Base-by-base conservation (phyloP, 495 filamentous ascomycete genomes). In the Penicillium alfredii region DNA sequence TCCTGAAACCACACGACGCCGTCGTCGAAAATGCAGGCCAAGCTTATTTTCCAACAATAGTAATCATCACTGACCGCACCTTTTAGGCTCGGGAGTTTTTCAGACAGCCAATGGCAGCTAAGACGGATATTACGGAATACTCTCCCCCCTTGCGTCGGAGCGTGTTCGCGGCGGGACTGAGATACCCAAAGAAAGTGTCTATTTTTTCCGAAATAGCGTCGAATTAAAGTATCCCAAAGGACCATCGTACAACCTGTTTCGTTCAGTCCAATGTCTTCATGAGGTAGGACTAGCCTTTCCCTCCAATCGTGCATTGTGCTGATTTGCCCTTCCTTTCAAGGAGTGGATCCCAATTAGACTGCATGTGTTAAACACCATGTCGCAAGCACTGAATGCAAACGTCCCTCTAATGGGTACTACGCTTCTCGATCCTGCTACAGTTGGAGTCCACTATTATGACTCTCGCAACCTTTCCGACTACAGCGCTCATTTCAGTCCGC, bases 131-230 rank as follows among this genome's bases (percentile, higher is more conserved):
- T 15, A 30, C 8, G 17, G 27, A 15, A 30, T 30, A 30, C 12
- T 30, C n/a, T n/a, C n/a, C 27, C 12, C 27, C 27, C 17, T 30
- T 30, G 27, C 27, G 14, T 30, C 27, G 12, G 27, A 30, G 17
- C 11, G 27, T 30, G 27, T 30, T 30, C 27, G 27, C 27, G 27
- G 27, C 27, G 13, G 27, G 27, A 15, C 27, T 30, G 11, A 30
- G 27, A 30, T 30, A 30, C 27, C 27, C 10, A 30, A 30, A 15
- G 27, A 30, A 15, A 30, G 27, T 30, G 10, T 30, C 27, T 30
- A 30, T 15, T 30, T 30, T 15, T n/a, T n/a, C n/a, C n/a, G n/a
- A n/a, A n/a, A n/a, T n/a, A n/a, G n/a, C n/a, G n/a, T n/a, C n/a
- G n/a, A n/a, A n/a, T n/a, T n/a, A n/a, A n/a, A n/a, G n/a, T n/a